Evolutionary conservation across 495 filamentous ascomycete species (phyloP).

Genomic region (Podospora conica): DNA sequence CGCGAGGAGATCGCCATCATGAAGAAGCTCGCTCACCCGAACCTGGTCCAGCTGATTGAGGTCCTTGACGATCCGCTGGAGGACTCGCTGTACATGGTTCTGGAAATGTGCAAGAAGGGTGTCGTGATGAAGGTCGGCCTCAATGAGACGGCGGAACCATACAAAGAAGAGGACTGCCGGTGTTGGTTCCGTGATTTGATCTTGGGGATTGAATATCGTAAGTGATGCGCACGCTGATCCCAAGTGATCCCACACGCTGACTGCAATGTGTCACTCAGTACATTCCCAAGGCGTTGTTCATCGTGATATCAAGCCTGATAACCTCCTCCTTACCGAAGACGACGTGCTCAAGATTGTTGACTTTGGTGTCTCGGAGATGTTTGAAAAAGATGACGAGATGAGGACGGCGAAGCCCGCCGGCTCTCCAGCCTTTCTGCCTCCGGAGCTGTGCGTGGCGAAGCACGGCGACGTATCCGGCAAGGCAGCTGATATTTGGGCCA

Average conservation of each 20-base stretch:
- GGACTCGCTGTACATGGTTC: slow-evolving; percentile 95
- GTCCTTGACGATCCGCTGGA: slow-evolving; percentile 93
- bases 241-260: neutral
- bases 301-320: slow-evolving; percentile 97
- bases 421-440: slow-evolving; percentile 90
- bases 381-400: slow-evolving; percentile 85
- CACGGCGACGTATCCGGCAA: slow-evolving; percentile 85
- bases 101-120: slow-evolving; percentile 98
- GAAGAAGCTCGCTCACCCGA: slow-evolving; percentile 94
- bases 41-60: slow-evolving; percentile 87
- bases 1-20: slow-evolving; percentile 97
- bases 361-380: slow-evolving; percentile 98
- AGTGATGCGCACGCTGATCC: slow-evolving; percentile 23
- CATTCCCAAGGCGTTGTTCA: slow-evolving; percentile 94
- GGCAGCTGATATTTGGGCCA: slow-evolving; percentile 96
- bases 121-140: slow-evolving; percentile 95
- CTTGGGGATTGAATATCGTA: slow-evolving; percentile 87
- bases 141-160: slow-evolving; percentile 76
- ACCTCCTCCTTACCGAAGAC: slow-evolving; percentile 81
- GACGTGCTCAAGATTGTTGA: slow-evolving; percentile 95
- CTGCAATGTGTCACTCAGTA: slow-evolving; percentile 39
- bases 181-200: slow-evolving; percentile 95
- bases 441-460: slow-evolving; percentile 81
- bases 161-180: slow-evolving; percentile 75
- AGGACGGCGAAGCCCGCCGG: slow-evolving; percentile 89